These are phyloP conservation scores for Metarhizium anisopliae DNA, from an alignment of 2,329 filamentous ascomycete species.

Conservation along the genomic window DNA sequence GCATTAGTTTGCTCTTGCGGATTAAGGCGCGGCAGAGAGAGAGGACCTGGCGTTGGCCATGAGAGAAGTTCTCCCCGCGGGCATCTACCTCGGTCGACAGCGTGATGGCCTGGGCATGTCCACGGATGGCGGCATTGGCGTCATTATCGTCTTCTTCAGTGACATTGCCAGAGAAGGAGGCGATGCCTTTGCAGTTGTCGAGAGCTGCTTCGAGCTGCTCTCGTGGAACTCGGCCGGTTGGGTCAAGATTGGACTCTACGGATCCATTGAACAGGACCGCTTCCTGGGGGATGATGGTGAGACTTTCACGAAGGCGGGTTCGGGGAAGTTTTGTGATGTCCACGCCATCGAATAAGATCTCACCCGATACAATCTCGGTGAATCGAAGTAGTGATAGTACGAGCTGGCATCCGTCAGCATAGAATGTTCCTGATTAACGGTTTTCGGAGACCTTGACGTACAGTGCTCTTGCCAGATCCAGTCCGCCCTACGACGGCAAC, in stretches of 20 bases:
- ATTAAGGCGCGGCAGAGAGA: constrained; percentile 48
- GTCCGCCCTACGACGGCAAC: constrained; percentile 76
- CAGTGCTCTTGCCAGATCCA: constrained; percentile 74
- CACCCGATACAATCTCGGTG: constrained; percentile 40
- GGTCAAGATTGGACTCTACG: constrained; percentile 52
- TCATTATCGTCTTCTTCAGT: constrained; percentile 22
- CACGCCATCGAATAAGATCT: constrained; percentile 46
- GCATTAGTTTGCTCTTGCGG: constrained; percentile 44
- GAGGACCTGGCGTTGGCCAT: constrained; percentile 49
- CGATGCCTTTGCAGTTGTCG: constrained; percentile 51
- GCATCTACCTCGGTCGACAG: constrained; percentile 40
- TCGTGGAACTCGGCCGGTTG: constrained; percentile 47
- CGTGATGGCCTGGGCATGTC: constrained; percentile 17
- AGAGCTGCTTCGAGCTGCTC: constrained; percentile 49
- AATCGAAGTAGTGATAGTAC: constrained; percentile 47
- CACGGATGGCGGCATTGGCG: constrained; percentile 8
- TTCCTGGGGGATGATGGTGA: constrained; percentile 52
- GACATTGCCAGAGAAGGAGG: constrained; percentile 36
- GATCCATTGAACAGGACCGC: constrained; percentile 47
- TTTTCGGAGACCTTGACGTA: constrained; percentile 27
- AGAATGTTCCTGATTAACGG: not conserved
- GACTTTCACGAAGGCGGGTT: constrained; percentile 39
- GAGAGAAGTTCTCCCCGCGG: constrained; percentile 46
- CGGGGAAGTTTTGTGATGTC: constrained; percentile 45
- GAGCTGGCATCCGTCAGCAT: constrained; percentile 19